These are phyloP conservation scores for Leccinum arenicola DNA, from an alignment of 768 basidiomycete species.

Conservation along the genomic window DNA sequence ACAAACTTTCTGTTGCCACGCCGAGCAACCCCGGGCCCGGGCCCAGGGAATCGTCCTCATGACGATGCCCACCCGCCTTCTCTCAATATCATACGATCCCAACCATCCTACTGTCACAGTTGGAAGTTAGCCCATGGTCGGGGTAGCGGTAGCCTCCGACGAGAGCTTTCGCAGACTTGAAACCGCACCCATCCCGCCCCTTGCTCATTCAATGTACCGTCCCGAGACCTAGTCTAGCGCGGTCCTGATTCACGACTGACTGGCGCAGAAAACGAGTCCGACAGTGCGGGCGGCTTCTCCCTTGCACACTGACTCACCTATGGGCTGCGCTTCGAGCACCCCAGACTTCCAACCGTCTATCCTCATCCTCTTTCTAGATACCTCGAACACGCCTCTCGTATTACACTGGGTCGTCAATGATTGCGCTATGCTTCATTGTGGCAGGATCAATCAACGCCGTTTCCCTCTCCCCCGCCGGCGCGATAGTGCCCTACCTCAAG, in stretches of 20 bases:
- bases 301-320: too few relatives aligned
- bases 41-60: too few relatives aligned
- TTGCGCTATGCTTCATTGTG: too few relatives aligned
- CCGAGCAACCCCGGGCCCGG: too few relatives aligned
- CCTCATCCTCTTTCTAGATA: constrained; percentile 7
- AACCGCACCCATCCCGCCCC: neutral
- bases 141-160: neutral
- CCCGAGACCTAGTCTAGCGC: neutral
- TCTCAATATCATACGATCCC: too few relatives aligned
- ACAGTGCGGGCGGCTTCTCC: too few relatives aligned
- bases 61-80: too few relatives aligned
- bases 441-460: constrained; percentile 16
- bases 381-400: constrained; percentile 18
- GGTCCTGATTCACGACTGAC: neutral
- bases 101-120: too few relatives aligned
- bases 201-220: too few relatives aligned
- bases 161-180: neutral
- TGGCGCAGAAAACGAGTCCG: neutral
- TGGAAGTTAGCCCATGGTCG: neutral
- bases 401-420: constrained; percentile 26
- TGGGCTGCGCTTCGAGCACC: too few relatives aligned
- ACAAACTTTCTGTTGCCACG: too few relatives aligned
- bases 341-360: too few relatives aligned
- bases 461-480: constrained; percentile 15
- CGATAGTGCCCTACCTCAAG: constrained; percentile 39